A percentile compares a stretch with the other conserved stretches of the same genome.
These are phyloP conservation scores for Eucalyptus cloeziana DNA, from an alignment of 345 rosid species.

Conservation along the genomic window DNA sequence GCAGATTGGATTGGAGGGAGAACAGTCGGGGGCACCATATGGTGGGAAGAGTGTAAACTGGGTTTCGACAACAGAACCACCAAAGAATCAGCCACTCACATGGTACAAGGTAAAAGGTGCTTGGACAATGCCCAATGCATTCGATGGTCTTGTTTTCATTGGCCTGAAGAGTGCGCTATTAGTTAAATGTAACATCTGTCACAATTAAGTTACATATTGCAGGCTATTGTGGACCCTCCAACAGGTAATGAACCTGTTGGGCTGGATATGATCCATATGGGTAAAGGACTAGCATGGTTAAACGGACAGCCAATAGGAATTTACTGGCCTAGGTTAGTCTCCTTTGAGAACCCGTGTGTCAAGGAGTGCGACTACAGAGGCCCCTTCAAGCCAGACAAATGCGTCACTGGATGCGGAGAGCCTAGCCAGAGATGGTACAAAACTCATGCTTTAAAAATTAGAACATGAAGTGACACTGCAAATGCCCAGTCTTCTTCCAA, in stretches of 20 bases:
- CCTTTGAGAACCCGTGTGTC: slow-evolving; percentile 35
- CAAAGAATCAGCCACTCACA: slow-evolving; percentile 62
- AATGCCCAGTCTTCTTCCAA: neutral
- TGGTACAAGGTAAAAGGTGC: slow-evolving; percentile 73
- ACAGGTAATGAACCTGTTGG: slow-evolving; percentile 80
- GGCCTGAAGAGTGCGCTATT: neutral
- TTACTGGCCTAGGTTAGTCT: slow-evolving; percentile 60
- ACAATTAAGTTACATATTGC: neutral
- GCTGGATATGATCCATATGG: slow-evolving; percentile 83
- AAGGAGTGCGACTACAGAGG: slow-evolving; percentile 74
- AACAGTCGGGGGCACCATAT: slow-evolving; percentile 47
- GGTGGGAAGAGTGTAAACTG: slow-evolving; percentile 34
- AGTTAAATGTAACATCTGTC: neutral
- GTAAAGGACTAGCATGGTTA: slow-evolving; percentile 96
- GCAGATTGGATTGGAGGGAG: slow-evolving; percentile 82
- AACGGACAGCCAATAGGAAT: slow-evolving; percentile 97
- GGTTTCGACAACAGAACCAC: slow-evolving; percentile 60
- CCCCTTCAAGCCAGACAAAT: slow-evolving; percentile 67
- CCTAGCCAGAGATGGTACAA: slow-evolving; percentile 92
- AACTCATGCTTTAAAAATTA: neutral
- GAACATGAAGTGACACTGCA: neutral
- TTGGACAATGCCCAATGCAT: neutral
- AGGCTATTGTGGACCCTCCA: slow-evolving; percentile 75
- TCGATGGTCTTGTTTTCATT: neutral
- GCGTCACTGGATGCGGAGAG: slow-evolving; percentile 81